Evolutionary conservation across 805 yeast species (phyloP), one percentile per base, ranked within the genome.

Genomic region (Naumovozyma dairenensis): DNA sequence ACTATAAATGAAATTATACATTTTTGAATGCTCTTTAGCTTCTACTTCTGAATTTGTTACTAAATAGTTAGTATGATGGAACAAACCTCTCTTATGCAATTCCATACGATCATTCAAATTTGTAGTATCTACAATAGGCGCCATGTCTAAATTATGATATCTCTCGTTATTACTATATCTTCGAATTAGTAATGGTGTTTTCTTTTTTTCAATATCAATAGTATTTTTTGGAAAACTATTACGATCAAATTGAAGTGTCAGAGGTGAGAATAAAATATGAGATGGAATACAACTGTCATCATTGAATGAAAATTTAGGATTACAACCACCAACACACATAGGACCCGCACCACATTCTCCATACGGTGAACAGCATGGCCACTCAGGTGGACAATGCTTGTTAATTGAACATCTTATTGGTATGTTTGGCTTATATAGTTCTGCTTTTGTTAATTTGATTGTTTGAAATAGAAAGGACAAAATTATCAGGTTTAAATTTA

Each of bases 341-440:
- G 74, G 64, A 2, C 94, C 94, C 18, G 74, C 66, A 33, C 93
- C 93, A 63, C 94, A 84, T 18, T 64, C 67, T 24, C 96, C 96
- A 47, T 74, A 80, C 39, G 76, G 80, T n/a, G 85, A 76, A 55
- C 97, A 87, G 57, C 97, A 87, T 29, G 96, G 96, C 34, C 61
- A 53, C 29, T 66, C 69, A 46, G 72, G 69, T 1, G 97, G 96
- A 59, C 97, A 87, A 5, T 43, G 42, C 6, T 22, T 21, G 2
- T 35, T 17, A 6, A 27, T 32, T 2, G 51, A 45, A 31, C 63
- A 58, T 2, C 19, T 16, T 13, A 57, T 49, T 2, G 49, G 30
- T 5, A 20, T 34, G 4, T 34, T 35, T 3, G 60, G 57, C 28
- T 50, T 49, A 36, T 45, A 55, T 2, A 43, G 33, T 22, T 49